Evolutionary conservation across 441 rosid species (phyloP), one percentile per base, ranked within the genome.

Genomic region (Viola pubescens): DNA sequence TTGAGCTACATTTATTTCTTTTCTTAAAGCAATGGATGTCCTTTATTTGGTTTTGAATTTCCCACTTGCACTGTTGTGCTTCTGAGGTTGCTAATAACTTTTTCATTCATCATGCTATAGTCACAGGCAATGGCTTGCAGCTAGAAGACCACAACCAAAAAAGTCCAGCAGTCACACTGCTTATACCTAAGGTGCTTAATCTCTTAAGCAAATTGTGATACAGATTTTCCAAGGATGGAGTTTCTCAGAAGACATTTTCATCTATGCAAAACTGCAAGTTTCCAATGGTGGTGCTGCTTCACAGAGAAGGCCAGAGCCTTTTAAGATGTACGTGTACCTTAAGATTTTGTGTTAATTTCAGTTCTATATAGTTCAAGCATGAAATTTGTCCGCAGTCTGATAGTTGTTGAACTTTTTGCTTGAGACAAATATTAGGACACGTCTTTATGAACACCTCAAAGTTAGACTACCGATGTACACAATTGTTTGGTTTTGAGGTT

Each of bases 121-220:
- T 63, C 60, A 62, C 64, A 86, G 86, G 77, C 76, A 54, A 46
- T 78, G 59, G 68, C 62, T 66, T 16, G 64, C 60, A 60, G 57
- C 49, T 48, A 61, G 74, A 67, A 50, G 75, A 38, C 41, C 12
- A 57, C 75, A 62, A 46, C 66, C 74, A 65, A 62, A 74, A 66
- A 44, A 47, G 61, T 61, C 74, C 74, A 42, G 60, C 73, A 26
- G 56, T 67, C 37, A 57, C 56, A 58, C 54, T 66, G 65, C 68
- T 74, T 70, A 63, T 64, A 55, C 62, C 62, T 50, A 75, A 84
- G 91, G 90, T 88, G 49, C 57, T 56, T 68, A 19, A 9, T 55
- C 6, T 40, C 51, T 48, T 56, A 45, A 40, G 46, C 43, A 59
- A 68, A 46, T 53, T 13, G 51, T 39, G 1, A 5, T 41, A 46